Base-by-base conservation (phyloP, 441 rosid genomes). In the Manihot esculenta region DNA sequence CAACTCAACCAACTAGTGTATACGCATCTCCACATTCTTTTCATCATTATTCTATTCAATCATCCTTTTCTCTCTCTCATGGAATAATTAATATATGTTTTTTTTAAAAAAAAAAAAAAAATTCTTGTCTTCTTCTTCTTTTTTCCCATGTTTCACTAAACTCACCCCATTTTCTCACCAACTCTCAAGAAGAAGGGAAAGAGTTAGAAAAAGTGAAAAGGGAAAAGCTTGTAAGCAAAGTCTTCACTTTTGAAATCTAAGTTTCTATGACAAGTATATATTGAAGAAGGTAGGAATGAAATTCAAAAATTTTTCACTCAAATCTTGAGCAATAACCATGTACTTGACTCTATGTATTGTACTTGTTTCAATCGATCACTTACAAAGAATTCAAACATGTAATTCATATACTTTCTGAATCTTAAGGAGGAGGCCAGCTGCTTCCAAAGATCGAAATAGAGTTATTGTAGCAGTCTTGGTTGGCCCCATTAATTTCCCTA, bases 1-100 rank as follows among this genome's bases (percentile, higher is more conserved):
- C 86, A 84, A 80, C 84, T 81, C 88, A 33, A 41, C 44, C 66
- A 62, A 42, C 51, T 38, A 20, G 9, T 60, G 7, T 30, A 48
- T 35, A 57, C 10, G 65, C 72, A 60, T 61, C 73, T 62, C 62
- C 68, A 20, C 44, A 35, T 23, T 50, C 53, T 38, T 61, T 20
- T 9, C 60, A 21, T 62, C 13, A 51, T 24, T 71, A 17, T 41
- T 56, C 35, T 24, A 24, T 26, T 38, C 51, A 49, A 15, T 20
- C 21, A 59, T 56, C 35, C 54, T 27, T 20, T 23, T 30, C 3
- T 8, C 15, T 21, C 23, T 3, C 18, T 11, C 1, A 38, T 17
- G 35, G 35, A 30, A 30, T 30, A 30, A n/a, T n/a, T n/a, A n/a
- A n/a, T n/a, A n/a, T n/a, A n/a, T n/a, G n/a, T n/a, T n/a, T n/a